Base-by-base conservation (phyloP, 108 stramenopile genomes). In the Fragilariopsis cylindrus region DNA sequence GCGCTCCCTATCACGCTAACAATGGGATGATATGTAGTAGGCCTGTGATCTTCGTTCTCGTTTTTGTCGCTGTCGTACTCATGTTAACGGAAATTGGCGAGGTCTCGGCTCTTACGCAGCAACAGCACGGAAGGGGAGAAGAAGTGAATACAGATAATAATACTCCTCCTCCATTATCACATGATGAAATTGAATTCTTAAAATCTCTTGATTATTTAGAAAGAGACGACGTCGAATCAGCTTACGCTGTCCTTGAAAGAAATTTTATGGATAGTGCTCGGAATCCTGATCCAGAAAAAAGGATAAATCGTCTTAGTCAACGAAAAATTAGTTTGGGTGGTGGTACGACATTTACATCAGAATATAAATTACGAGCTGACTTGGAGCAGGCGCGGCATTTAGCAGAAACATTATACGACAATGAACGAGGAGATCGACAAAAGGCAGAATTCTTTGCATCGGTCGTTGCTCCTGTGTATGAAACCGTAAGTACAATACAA, bases 311-410 rank as follows among this genome's bases (percentile, higher is more conserved):
- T 43, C 70, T 90, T 16, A 80, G 82, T 7, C 39, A 70, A 30
- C 45, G 49, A 13, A 57, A 87, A 8, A 72, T 87, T 1, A 58
- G 77, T 16, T 60, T 86, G 48, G 89, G 89, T 19, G 86, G 89
- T 15, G 89, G 89, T 5, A 73, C 81, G 13, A 76, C 80, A 3
- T 90, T 85, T 72, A 90, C 89, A 19, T 75, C 86, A 30, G 77
- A 82, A 66, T 87, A 87, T 74, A 90, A 90, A 71, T 48, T 90
- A 15, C 65, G 47, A 16, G 67, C 72, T 42, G 89, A 90, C 65
- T 65, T 85, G 30, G 83, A 83, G 70, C 89, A 90, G 71, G 86
- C 86, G 7, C 18, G 41, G 18, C 84, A 87, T 79, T 60, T 90
- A 40, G 83, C 77, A 18, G 43, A 76, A 18, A 39, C 64, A 8